Base-by-base conservation (phyloP, 2,329 filamentous ascomycete genomes). In the Cadophora sp. region DNA sequence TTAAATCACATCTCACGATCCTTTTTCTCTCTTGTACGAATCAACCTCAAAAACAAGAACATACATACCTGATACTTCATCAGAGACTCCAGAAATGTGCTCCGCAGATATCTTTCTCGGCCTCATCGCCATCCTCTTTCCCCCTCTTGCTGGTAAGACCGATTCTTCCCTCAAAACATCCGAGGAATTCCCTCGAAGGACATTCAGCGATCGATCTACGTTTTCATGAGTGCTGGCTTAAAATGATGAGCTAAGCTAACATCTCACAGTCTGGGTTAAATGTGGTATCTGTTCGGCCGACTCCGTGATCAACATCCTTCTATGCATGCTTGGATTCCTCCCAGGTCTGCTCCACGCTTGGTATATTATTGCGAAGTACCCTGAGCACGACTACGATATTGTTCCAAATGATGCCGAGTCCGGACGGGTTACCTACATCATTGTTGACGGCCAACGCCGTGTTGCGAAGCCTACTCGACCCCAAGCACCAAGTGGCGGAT, bases 301-400 rank as follows among this genome's bases (percentile, higher is more conserved):
- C 82, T 95, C 92, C 9, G 77, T 98, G 76, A 97, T 99, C 84
- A 99, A 99, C 84, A 90, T 98, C 80, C 91, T 94, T 58, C 93
- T 98, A 76, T 96, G 92, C 80, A 79, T 88, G 64, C 88, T 95
- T 26, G 92, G 91, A 75, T 93, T 86, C 77, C 81, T 98, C 69
- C 95, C 95, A 24, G 95, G 95, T 69, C 91, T 98, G 61, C 83
- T 99, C 2, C 96, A 99, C 83, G 89, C 94, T 71, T 98, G 96
- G 95, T 99, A 98, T 86, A 97, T 98, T 81, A 97, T 99, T 81
- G 88, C 92, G 76, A 91, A 92, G 78, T 92, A 91, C 79, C 96
- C 96, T 68, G 95, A 97, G 69, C 80, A 86, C 50, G 85, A 90
- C 68, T 94, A 96, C 81, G 87, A 92, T 73, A 81, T 84, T 62